These are phyloP conservation scores for Carex scoparia DNA, from an alignment of 176 grass and related monocot genomes.

Conservation along the genomic window DNA sequence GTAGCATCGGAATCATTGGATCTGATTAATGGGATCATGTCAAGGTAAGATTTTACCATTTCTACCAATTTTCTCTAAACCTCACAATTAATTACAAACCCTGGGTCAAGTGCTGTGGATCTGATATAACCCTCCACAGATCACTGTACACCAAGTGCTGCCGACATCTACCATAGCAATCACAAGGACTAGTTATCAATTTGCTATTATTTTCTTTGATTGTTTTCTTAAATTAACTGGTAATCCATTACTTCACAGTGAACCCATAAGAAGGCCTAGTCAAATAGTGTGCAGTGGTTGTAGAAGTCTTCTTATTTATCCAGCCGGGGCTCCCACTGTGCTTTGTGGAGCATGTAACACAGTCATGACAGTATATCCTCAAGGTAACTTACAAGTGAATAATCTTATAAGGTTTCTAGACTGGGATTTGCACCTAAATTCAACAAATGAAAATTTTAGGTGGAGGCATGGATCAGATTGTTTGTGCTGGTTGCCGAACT, in stretches of 20 bases:
- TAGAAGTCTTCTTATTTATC: conserved; percentile 63
- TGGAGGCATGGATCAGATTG: conserved; percentile 64
- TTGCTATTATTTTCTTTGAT: neutral
- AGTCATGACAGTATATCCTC: conserved; percentile 33
- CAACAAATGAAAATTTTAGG: conserved; percentile 36
- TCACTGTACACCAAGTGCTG: neutral
- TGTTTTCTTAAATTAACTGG: neutral
- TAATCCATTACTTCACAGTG: conserved; percentile 12
- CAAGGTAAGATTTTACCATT: neutral
- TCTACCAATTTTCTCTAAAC: neutral
- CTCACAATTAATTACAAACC: neutral
- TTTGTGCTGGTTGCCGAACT: conserved; percentile 65
- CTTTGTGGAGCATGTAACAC: conserved; percentile 55
- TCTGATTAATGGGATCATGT: conserved; percentile 13
- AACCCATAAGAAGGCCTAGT: conserved; percentile 54
- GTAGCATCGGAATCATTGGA: conserved; percentile 12
- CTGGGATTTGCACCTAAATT: conserved; percentile 23
- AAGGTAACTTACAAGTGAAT: conserved; percentile 38
- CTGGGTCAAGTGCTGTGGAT: neutral
- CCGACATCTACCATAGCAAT: neutral
- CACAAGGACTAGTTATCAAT: neutral
- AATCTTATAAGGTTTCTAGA: conserved; percentile 13
- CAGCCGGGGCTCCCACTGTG: conserved; percentile 55
- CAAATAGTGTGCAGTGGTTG: conserved; percentile 87
- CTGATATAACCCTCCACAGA: neutral